Conservation (phyloP, 352 stramenopile species). For the Globisporangium barbulae region DNA sequence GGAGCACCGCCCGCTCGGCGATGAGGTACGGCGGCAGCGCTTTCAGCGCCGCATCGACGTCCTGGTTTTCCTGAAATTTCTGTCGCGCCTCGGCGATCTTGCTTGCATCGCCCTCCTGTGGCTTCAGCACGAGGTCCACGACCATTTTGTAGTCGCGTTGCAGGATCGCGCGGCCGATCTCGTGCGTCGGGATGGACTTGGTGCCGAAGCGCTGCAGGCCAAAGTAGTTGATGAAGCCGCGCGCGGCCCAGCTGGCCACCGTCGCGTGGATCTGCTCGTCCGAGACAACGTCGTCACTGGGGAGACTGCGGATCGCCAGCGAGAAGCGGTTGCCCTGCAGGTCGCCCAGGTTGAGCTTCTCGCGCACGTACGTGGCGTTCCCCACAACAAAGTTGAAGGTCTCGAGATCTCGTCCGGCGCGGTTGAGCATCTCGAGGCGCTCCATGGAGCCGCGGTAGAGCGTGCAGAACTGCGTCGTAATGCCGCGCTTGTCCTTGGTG, state of each 20-base stretch:
- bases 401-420: conserved; percentile 53
- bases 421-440: conserved; percentile 79
- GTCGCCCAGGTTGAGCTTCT: conserved; percentile 91
- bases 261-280: conserved; percentile 59
- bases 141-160: conserved; percentile 90
- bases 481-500: conserved; percentile 96
- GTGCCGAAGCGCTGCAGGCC: conserved; percentile 96
- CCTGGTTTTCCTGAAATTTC: conserved; percentile 57
- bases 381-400: conserved; percentile 91
- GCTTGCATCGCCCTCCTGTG: conserved; percentile 70
- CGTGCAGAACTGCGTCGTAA: conserved; percentile 96
- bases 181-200: conserved; percentile 82
- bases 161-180: conserved; percentile 92
- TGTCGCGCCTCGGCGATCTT: conserved; percentile 70
- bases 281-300: conserved; percentile 44
- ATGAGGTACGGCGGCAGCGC: conserved; percentile 80
- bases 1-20: conserved; percentile 64
- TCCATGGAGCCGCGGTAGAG: conserved; percentile 77
- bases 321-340: conserved; percentile 95
- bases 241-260: conserved; percentile 62
- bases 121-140: conserved; percentile 89
- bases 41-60: conserved; percentile 53
- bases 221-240: conserved; percentile 98
- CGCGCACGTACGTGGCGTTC: conserved; percentile 88
- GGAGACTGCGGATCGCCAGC: conserved; percentile 92